Base-by-base conservation (phyloP, 768 basidiomycete genomes). In the Suillus variegatus region DNA sequence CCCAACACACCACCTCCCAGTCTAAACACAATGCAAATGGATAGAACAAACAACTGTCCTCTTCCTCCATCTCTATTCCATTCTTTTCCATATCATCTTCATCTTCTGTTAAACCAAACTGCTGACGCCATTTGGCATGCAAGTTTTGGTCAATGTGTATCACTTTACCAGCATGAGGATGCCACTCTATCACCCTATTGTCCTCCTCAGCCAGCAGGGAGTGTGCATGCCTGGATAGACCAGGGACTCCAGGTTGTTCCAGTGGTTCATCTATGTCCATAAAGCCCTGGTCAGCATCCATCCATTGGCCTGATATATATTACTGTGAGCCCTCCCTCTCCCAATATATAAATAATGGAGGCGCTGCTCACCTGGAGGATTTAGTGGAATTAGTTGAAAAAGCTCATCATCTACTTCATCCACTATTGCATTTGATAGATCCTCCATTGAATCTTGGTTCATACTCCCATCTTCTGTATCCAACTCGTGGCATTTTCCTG, bases 1-100 rank as follows among this genome's bases (percentile, higher is more conserved):
- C 55, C 63, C 63, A 64, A 35, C 51, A 58, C 0, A 1, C 63
- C 5, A 64, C 54, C 41, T 55, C 4, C 63, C 63, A 64, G 56
- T 64, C 54, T 9, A 40, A 22, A 36, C 18, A n/a, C 5, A 52
- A 63, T 2, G 62, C 16, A 47, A 63, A 63, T 6, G 35, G 62
- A 22, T 51, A 51, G 56, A 63, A 63, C 8, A 56, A 56, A 52
- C 18, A 3, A 25, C n/a, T n/a, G n/a, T 35, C 62, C 13, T 41
- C 40, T 41, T 41, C 40, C 13, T 41, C 40, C 40, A 41, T 41
- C 13, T 14, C 40, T 14, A 41, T 41, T 14, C 40, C 40, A 1
- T 41, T 41, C 40, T 2, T 41, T 5, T 41, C 14, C 40, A 41
- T 5, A 32, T 40, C 35, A 52, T 56, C 52, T 36, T 40, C 44